Evolutionary conservation across 371 early-diverging fungal genomes (phyloP), one percentile per base, ranked within the genome.

Genomic region (Thermomucor indicae-seudaticae): DNA sequence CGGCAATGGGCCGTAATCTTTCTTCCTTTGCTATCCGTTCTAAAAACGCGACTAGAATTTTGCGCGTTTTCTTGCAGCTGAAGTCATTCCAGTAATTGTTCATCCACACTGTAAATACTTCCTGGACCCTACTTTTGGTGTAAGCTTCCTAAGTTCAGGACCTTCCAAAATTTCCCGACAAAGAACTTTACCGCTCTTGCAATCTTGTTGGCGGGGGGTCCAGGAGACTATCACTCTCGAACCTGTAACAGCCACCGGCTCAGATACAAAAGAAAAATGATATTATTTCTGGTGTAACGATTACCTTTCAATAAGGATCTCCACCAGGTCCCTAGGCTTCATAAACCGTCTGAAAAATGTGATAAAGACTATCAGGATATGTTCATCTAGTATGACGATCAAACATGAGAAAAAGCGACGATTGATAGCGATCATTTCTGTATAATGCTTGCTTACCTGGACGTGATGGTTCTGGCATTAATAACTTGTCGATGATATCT

Each of bases 341-440:
- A 81, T 72, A 32, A 81, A 79, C 30, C 57, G 67, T 37, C 81
- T 67, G 51, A 72, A 81, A 55, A 81, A 78, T 23, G 75, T 71
- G 41, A 81, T 59, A 51, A 81, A 81, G 10, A 75, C 57, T 6
- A 65, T 63, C n/a, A 62, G 48, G 28, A 65, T 64, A 34, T 70
- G 63, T 30, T 70, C 70, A 52, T 73, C 74, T 42, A 38, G 11
- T 25, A 55, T 34, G 62, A 58, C 25, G 10, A 19, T 22, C 32
- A 42, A 46, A 32, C 34, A 37, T 5, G 22, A 38, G 30, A 32
- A 41, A 11, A n/a, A n/a, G n/a, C n/a, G n/a, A n/a, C n/a, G n/a
- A n/a, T n/a, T n/a, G n/a, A n/a, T n/a, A n/a, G n/a, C n/a, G n/a
- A n/a, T n/a, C n/a, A n/a, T n/a, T n/a, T n/a, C n/a, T n/a, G n/a